A percentile compares a stretch with the other conserved stretches of the same genome.
phyloP scores from a whole-genome alignment of 2,329 filamentous ascomycete genomes.

The Amauroascus niger region DNA sequence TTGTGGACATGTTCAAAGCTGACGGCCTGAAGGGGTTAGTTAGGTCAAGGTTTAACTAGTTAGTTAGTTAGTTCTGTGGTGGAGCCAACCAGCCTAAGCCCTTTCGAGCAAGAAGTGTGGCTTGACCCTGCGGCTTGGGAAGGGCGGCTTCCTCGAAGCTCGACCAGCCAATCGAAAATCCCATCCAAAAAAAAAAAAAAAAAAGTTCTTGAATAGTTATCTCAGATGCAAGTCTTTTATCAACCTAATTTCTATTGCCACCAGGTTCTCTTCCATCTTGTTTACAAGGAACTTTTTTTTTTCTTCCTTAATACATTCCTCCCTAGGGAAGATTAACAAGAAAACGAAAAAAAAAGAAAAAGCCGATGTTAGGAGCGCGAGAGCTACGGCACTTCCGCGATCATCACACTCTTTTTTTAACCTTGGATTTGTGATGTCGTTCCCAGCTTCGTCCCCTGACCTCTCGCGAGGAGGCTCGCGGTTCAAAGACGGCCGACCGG shows the following conservation, averaged over 20 bases:
- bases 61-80: no score
- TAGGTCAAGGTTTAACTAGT: no score
- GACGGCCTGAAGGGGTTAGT: no score
- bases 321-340: no score
- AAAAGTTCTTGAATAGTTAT: not conserved
- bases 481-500: not conserved
- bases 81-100: not conserved
- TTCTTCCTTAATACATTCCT: no score
- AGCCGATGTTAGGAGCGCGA: not conserved
- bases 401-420: not conserved
- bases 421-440: constrained; percentile 1
- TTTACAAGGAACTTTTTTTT: no score
- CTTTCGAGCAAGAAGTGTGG: not conserved
- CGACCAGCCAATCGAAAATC: not conserved
- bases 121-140: no score
- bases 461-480: constrained; percentile 5
- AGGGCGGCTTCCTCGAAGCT: not conserved
- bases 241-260: not conserved
- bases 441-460: constrained; percentile 3
- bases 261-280: not conserved
- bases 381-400: not conserved
- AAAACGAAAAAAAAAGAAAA: not conserved
- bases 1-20: no score
- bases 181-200: not conserved
- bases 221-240: not conserved